Base-by-base conservation (phyloP, 2,329 filamentous ascomycete species). In the Rugonectria rugulosa region DNA sequence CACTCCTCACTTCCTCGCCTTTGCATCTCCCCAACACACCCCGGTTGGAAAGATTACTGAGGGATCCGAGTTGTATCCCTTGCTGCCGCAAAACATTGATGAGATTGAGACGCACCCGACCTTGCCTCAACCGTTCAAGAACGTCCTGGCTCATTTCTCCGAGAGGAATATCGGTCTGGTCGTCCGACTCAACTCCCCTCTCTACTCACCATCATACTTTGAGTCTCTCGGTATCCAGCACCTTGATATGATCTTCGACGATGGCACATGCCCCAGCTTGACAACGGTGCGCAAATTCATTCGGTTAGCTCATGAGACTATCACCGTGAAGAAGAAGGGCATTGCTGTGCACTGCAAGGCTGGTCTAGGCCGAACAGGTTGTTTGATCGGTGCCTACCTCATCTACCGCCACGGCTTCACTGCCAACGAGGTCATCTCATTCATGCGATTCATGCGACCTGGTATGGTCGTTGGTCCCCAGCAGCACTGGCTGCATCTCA, bases 301-400 rank as follows among this genome's bases (percentile, higher is more conserved):
- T 74, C 91, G 91, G 64, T 82, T 99, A 56, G 93, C 95, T 1
- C 95, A 98, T 70, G 90, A 96, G 71, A 97, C 90, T 76, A 99
- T 99, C 70, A 93, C 88, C 1, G 83, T 93, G 45, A 91, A 90
- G 77, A 92, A 93, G 76, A 93, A 92, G 82, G 90, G 89, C 40
- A 97, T 99, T 62, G 95, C 95, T 5, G 95, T 99, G 6, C 95
- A 99, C 77, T 99, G 95, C 85, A 99, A 99, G 79, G 95, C 95
- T 68, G 95, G 95, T 42, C 86, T 99, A 17, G 95, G 95, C 23
- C 88, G 95, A 42, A 99, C 95, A 1, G 95, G 95, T 12, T 99
- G 95, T 73, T 80, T 99, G 61, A 99, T 99, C 69, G 95, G 95
- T 55, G 95, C 95, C 26, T 99, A 99, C 71, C 83, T 99, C 58